Conservation (phyloP, 169 alveolate species). For the Cryptosporidium bovis region DNA sequence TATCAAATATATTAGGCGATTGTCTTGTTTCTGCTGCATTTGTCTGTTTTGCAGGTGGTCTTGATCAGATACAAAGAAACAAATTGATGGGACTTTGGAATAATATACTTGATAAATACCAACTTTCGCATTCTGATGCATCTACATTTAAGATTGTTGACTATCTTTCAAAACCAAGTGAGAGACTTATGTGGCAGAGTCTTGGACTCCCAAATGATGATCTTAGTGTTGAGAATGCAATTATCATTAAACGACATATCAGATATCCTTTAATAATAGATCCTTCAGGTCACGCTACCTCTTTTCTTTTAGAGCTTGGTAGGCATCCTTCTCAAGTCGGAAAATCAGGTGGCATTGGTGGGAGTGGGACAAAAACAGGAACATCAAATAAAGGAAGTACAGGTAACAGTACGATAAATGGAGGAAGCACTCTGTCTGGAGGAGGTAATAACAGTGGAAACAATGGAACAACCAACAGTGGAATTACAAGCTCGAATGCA, state of each 20-base stretch:
- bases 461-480: not conserved
- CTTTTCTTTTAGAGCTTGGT: conserved; percentile 79
- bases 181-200: conserved; percentile 86
- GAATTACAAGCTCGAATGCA: too few relatives aligned
- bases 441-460: not conserved
- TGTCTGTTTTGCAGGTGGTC: conserved; percentile 75
- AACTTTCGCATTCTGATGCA: conserved; percentile 85
- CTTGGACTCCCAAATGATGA: conserved; percentile 95
- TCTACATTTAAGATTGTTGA: conserved; percentile 88
- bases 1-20: conserved; percentile 93
- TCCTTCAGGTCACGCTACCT: conserved; percentile 94
- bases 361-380: not conserved
- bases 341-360: not conserved
- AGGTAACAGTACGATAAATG: not conserved
- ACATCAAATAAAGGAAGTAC: not conserved
- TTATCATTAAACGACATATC: conserved; percentile 87
- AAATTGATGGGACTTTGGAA: conserved; percentile 74
- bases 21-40: conserved; percentile 94
- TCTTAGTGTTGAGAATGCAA: conserved; percentile 96
- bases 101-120: conserved; percentile 77
- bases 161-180: conserved; percentile 94
- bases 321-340: not conserved
- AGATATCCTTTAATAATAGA: conserved; percentile 96
- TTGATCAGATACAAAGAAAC: conserved; percentile 45
- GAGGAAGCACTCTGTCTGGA: not conserved